Conservation (phyloP, 371 early-diverging fungal genomes). For the Mortierella sp. region DNA sequence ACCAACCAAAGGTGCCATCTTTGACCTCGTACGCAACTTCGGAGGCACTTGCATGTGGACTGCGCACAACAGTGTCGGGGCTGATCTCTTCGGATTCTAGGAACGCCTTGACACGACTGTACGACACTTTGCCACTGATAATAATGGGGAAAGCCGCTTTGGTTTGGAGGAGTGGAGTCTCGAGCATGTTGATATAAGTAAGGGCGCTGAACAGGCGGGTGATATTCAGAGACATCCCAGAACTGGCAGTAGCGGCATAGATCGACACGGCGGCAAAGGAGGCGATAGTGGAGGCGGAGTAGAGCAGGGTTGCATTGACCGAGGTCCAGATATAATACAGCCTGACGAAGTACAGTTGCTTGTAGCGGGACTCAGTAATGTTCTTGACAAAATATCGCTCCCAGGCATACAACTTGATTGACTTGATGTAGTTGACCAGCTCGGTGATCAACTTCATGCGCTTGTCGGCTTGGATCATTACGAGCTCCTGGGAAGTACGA, state of each 20-base stretch:
- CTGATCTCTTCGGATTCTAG: conserved; percentile 64
- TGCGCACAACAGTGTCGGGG: conserved; percentile 42
- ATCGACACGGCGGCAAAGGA: conserved; percentile 52
- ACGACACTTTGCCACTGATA: conserved; percentile 12
- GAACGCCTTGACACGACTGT: conserved; percentile 30
- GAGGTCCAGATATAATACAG: conserved; percentile 4
- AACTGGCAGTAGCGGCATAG: conserved; percentile 63
- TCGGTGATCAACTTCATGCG: conserved; percentile 24
- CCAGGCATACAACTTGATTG: conserved; percentile 15
- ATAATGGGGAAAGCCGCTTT: conserved; percentile 5
- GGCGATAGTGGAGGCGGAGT: conserved; percentile 1
- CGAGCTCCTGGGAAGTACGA: conserved; percentile 31
- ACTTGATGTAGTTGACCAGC: conserved; percentile 17
- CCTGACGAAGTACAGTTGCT: conserved; percentile 7
- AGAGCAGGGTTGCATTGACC: not conserved
- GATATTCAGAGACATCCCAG: conserved; percentile 63
- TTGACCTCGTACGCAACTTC: conserved; percentile 47
- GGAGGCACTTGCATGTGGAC: conserved; percentile 40
- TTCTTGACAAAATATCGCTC: conserved; percentile 14
- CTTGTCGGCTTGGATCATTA: conserved; percentile 13
- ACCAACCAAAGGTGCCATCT: conserved; percentile 72
- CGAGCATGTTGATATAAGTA: conserved; percentile 87
- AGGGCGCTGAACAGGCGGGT: conserved; percentile 70
- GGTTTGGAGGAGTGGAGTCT: conserved; percentile 81
- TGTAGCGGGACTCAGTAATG: conserved; percentile 6